phyloP scores from a whole-genome alignment of 2,329 filamentous ascomycete genomes.

The Metarhizium rileyi region DNA sequence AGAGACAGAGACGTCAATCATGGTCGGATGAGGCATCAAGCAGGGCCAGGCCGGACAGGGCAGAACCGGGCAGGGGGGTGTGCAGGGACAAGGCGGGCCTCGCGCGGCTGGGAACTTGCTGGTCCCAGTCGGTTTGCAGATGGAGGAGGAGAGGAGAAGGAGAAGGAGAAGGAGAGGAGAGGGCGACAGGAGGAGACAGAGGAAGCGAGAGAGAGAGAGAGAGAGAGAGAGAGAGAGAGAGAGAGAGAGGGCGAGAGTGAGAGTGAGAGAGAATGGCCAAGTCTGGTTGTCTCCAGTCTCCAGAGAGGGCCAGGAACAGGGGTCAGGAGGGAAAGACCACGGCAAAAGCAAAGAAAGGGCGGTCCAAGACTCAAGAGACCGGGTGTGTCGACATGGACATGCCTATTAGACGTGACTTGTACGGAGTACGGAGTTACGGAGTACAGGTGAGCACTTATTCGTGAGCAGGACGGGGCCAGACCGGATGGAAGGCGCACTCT shows the following conservation, averaged over 20 bases:
- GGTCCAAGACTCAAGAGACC: conserved; percentile 2
- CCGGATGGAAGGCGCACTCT: not conserved
- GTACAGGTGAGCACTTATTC: not conserved
- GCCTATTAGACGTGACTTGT: too few species aligned
- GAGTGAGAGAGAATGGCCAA: too few species aligned
- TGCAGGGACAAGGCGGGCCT: conserved; percentile 18
- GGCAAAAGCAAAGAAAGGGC: conserved; percentile 5
- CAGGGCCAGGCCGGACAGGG: conserved; percentile 4
- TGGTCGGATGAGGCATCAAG: conserved; percentile 10
- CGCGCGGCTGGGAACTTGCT: conserved; percentile 19
- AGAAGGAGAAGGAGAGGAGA: too few species aligned
- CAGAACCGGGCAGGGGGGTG: not conserved
- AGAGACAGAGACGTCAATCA: conserved; percentile 6
- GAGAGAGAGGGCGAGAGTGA: too few species aligned
- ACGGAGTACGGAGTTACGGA: not conserved
- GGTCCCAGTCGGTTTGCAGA: conserved; percentile 8
- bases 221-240: too few species aligned
- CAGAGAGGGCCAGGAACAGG: conserved; percentile 9
- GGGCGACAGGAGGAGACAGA: too few species aligned
- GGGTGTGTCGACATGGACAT: conserved; percentile 10
- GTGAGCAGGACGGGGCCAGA: too few species aligned
- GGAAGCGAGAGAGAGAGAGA: too few species aligned
- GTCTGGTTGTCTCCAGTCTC: too few species aligned
- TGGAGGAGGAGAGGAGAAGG: conserved; percentile 1
- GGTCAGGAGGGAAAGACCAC: conserved; percentile 2